Percentiles rank a stretch among this genome's conserved stretches.
Evolutionary conservation across 306 rosid species (phyloP).

Genomic region (Vicia villosa): DNA sequence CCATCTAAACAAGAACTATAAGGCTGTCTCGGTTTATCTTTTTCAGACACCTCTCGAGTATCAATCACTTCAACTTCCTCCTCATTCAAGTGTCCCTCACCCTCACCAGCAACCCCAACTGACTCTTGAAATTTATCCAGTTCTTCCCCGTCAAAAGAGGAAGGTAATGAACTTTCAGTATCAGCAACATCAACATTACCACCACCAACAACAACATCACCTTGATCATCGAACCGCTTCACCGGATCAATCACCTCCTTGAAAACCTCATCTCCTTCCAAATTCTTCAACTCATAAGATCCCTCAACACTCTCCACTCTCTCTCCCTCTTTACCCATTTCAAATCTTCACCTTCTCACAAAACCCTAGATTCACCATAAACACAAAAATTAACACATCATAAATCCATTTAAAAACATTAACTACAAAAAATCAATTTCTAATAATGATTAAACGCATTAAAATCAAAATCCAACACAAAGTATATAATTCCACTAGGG

Average conservation of each 20-base stretch:
- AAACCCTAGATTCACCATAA: conserved; percentile 58
- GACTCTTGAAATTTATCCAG: conserved; percentile 57
- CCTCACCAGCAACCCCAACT: conserved; percentile 27
- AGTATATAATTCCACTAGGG: conserved; percentile 13
- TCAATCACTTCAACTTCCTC: conserved; percentile 18
- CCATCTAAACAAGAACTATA: conserved; percentile 26
- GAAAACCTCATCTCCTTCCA: conserved; percentile 53
- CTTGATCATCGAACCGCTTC: conserved; percentile 42
- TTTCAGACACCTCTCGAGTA: conserved; percentile 23
- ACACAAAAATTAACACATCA: conserved; percentile 13
- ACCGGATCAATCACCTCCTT: conserved; percentile 55
- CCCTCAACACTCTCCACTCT: conserved; percentile 38
- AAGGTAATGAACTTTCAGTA: conserved; percentile 15
- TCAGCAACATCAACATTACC: conserved; percentile 25
- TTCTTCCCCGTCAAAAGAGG: conserved; percentile 35
- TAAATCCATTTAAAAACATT: not conserved
- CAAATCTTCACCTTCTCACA: conserved; percentile 35
- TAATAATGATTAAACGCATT: not conserved
- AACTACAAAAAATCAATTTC: not conserved
- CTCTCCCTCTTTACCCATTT: conserved; percentile 63
- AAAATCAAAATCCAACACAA: conserved; percentile 20
- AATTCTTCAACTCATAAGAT: conserved; percentile 51
- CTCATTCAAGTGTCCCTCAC: not conserved
- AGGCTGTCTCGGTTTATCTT: conserved; percentile 9
- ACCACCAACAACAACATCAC: conserved; percentile 14